phyloP scores from a whole-genome alignment of 2,329 filamentous ascomycete genomes.

The Aspergillus piperis region DNA sequence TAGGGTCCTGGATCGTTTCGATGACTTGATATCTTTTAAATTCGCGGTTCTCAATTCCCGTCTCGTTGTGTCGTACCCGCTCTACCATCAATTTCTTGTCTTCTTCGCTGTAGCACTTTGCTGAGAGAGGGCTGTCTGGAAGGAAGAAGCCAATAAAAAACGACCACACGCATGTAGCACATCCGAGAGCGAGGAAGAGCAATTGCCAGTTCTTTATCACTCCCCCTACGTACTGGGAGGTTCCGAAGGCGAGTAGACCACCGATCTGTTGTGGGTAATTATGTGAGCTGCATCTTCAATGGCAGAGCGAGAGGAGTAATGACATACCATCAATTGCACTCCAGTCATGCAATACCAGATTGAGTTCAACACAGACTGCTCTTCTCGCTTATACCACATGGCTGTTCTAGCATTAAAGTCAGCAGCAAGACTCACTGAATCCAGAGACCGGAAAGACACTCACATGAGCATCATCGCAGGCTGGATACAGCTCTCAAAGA shows the following conservation, averaged over 20 bases:
- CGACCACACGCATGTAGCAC: conserved; percentile 40
- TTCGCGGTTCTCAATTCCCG: conserved; percentile 57
- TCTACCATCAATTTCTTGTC: conserved; percentile 63
- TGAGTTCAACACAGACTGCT: conserved; percentile 64
- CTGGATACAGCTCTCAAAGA: conserved; percentile 9
- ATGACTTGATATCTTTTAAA: conserved; percentile 52
- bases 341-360: conserved; percentile 76
- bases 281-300: no score
- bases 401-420: conserved; percentile 41
- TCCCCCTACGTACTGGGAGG: conserved; percentile 49
- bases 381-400: conserved; percentile 69
- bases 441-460: conserved; percentile 21
- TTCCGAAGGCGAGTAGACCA: conserved; percentile 60
- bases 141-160: conserved; percentile 60
- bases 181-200: conserved; percentile 63
- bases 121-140: conserved; percentile 66
- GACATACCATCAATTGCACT: conserved; percentile 56
- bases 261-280: conserved; percentile 51
- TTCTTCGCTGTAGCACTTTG: conserved; percentile 64
- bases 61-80: conserved; percentile 58
- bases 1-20: conserved; percentile 42
- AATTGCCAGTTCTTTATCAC: conserved; percentile 64
- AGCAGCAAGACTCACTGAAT: conserved; percentile 18
- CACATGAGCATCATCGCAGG: conserved; percentile 50
- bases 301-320: no score